phyloP scores from a whole-genome alignment of 805 yeast genomes.

The Lipomyces orientalis region DNA sequence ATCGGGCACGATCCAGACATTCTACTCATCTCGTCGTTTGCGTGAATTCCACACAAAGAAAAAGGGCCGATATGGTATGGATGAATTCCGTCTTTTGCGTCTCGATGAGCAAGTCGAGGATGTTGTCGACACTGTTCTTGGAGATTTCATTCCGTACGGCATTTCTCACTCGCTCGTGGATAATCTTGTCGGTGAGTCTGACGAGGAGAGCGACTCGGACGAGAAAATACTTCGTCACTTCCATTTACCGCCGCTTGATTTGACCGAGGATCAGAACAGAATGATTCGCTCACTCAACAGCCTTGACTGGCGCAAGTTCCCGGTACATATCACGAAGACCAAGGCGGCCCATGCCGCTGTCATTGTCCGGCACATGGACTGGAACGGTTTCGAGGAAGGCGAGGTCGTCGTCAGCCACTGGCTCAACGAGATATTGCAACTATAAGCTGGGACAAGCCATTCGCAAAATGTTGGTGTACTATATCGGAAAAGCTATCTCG shows the following conservation, averaged over 20 bases:
- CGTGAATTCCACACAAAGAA: constrained; percentile 39
- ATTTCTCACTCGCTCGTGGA: constrained; percentile 41
- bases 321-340: constrained; percentile 69
- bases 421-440: constrained; percentile 52
- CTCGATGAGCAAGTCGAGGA: constrained; percentile 67
- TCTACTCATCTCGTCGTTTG: constrained; percentile 50
- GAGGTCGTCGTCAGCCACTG: constrained; percentile 69
- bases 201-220: constrained; percentile 42
- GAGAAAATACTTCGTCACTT: constrained; percentile 36
- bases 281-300: constrained; percentile 64
- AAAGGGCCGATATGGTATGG: constrained; percentile 37
- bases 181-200: constrained; percentile 32
- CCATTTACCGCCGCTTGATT: constrained; percentile 49
- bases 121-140: constrained; percentile 59
- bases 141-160: constrained; percentile 36
- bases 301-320: constrained; percentile 71
- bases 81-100: constrained; percentile 41
- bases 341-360: constrained; percentile 81
- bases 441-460: constrained; percentile 4
- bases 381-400: constrained; percentile 69
- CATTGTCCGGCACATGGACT: constrained; percentile 65
- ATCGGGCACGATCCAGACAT: constrained; percentile 51
- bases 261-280: constrained; percentile 50
- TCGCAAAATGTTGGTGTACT: not conserved
- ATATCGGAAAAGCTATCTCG: too few species aligned